phyloP scores from a whole-genome alignment of 1,139 yeast genomes.

The Suhomyces bokatorum region DNA sequence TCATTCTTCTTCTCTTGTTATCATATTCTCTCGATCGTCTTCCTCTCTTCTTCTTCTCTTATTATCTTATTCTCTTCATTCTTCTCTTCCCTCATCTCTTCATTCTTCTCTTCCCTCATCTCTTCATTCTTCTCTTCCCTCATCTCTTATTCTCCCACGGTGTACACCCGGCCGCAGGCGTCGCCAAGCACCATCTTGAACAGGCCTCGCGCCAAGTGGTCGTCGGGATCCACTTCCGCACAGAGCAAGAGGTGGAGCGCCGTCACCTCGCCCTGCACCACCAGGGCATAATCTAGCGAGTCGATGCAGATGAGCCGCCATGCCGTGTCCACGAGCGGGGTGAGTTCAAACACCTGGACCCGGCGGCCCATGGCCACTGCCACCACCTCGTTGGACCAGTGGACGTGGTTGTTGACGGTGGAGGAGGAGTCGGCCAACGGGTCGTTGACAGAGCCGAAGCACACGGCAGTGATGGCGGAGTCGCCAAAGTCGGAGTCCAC shows the following conservation, averaged over 20 bases:
- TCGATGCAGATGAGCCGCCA: constrained; percentile 28
- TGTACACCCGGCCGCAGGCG: constrained; percentile 39
- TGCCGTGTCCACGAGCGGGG: constrained; percentile 16
- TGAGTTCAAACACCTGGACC: constrained; percentile 30
- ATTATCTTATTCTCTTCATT: too few relatives aligned
- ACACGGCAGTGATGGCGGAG: constrained; percentile 22
- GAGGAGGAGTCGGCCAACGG: constrained; percentile 28
- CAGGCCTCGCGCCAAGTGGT: constrained; percentile 36
- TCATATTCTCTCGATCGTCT: too few relatives aligned
- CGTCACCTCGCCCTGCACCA: constrained; percentile 12
- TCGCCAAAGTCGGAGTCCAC: constrained; percentile 20
- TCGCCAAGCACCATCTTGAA: constrained; percentile 40
- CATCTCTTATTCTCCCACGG: not conserved
- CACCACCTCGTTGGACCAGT: constrained; percentile 42
- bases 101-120: too few relatives aligned
- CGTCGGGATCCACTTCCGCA: constrained; percentile 38
- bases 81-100: too few relatives aligned
- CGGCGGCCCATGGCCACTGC: constrained; percentile 26
- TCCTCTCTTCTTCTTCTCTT: too few relatives aligned
- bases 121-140: too few relatives aligned
- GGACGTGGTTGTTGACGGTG: constrained; percentile 30
- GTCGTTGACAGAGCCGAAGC: constrained; percentile 37
- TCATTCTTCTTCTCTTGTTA: too few relatives aligned
- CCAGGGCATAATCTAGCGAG: constrained; percentile 17
- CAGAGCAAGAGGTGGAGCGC: constrained; percentile 29